phyloP scores from a whole-genome alignment of 1,284 basidiomycete species.

The Pyrrhoderma noxium region DNA sequence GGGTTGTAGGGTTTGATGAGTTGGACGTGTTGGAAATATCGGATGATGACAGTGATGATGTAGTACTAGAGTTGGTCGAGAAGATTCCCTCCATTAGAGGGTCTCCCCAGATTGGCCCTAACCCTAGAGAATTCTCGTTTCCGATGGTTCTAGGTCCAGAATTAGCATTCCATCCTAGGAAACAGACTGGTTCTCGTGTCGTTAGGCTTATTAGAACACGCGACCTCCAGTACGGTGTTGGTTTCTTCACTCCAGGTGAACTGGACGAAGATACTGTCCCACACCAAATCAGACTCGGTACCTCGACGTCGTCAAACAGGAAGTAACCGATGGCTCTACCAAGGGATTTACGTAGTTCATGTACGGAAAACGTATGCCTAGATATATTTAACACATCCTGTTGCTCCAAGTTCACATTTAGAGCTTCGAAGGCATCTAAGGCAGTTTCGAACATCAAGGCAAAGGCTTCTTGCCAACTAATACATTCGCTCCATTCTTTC shows the following conservation, averaged over 20 bases:
- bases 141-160: too few relatives aligned
- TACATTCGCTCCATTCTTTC: conserved; percentile 34
- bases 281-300: conserved; percentile 56
- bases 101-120: conserved; percentile 59
- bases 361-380: conserved; percentile 28
- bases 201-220: too few relatives aligned
- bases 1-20: too few relatives aligned
- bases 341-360: conserved; percentile 42
- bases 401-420: conserved; percentile 11
- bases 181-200: too few relatives aligned
- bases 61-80: conserved; percentile 34
- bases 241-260: too few relatives aligned
- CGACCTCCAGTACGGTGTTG: too few relatives aligned
- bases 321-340: conserved; percentile 64
- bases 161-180: too few relatives aligned
- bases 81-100: conserved; percentile 61
- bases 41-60: too few relatives aligned
- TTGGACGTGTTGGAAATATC: too few relatives aligned
- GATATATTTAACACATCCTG: not conserved
- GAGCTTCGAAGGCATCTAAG: conserved; percentile 30
- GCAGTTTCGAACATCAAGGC: conserved; percentile 48
- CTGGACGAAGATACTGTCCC: too few relatives aligned
- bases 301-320: conserved; percentile 68
- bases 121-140: too few relatives aligned
- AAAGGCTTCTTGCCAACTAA: conserved; percentile 70